Percentiles rank a stretch among this genome's conserved stretches.
These are phyloP conservation scores for Populus deltoides DNA, from an alignment of 345 rosid genomes.

Conservation along the genomic window DNA sequence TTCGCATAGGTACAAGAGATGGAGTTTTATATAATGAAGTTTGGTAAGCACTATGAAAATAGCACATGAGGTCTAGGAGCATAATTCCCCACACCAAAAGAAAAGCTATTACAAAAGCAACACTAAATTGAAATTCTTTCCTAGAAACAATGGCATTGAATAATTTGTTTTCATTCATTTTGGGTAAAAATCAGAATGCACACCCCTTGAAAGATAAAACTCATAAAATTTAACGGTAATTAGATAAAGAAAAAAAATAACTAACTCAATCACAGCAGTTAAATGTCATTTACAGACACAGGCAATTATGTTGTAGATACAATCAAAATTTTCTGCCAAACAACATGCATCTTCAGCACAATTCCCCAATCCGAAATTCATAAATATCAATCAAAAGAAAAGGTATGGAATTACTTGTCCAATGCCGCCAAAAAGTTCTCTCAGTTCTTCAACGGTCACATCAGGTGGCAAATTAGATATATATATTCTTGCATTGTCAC, in stretches of 20 bases:
- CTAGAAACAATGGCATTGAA: not conserved
- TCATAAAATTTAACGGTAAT: not conserved
- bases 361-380: not conserved
- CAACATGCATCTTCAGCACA: not conserved
- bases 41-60: not conserved
- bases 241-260: not conserved
- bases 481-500: conserved; percentile 93
- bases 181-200: not conserved
- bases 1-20: not conserved
- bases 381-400: conserved; percentile 6
- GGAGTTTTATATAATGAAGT: not conserved
- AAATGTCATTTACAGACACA: not conserved
- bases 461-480: conserved; percentile 93
- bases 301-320: not conserved
- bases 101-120: not conserved
- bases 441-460: conserved; percentile 84
- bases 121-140: not conserved
- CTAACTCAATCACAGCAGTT: not conserved
- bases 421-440: conserved; percentile 93
- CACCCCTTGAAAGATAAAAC: not conserved
- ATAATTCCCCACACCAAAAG: not conserved
- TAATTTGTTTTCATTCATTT: not conserved
- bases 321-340: not conserved
- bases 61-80: not conserved
- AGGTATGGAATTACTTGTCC: conserved; percentile 71